Conservation (phyloP, 225 moss, liverwort and hornwort genomes). For the Sphagnum contortum region DNA sequence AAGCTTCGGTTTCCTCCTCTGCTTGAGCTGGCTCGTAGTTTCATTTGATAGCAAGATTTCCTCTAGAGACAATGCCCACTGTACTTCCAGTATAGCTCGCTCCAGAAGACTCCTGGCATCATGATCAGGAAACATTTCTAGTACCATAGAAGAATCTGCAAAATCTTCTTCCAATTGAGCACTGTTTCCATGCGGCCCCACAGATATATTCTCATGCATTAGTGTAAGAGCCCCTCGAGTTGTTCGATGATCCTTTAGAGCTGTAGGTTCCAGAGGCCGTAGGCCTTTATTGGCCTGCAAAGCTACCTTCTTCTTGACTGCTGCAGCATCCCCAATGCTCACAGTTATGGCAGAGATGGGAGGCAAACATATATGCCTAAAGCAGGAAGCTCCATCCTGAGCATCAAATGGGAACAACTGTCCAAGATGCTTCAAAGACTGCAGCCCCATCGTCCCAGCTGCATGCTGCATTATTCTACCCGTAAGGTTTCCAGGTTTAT, state of each 20-base stretch:
- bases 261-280: conserved; percentile 31
- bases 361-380: conserved; percentile 27
- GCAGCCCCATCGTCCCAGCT: conserved; percentile 28
- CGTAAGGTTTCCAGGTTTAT: no score
- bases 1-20: neutral
- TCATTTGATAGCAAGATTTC: conserved; percentile 29
- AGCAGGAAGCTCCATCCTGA: conserved; percentile 33
- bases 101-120: conserved; percentile 61
- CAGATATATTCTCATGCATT: conserved; percentile 39
- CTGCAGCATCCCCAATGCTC: conserved; percentile 37
- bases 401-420: conserved; percentile 9
- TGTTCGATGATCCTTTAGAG: conserved; percentile 42
- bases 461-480: conserved; percentile 24
- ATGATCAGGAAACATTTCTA: conserved; percentile 27
- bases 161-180: conserved; percentile 34
- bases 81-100: conserved; percentile 76
- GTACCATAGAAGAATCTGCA: conserved; percentile 14
- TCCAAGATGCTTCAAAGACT: conserved; percentile 21
- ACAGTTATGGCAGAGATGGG: conserved; percentile 32
- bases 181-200: neutral
- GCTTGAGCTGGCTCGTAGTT: conserved; percentile 16
- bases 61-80: conserved; percentile 68
- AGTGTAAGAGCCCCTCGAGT: conserved; percentile 56
- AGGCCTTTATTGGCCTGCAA: conserved; percentile 38
- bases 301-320: conserved; percentile 31